Evolutionary conservation across 768 basidiomycete genomes (phyloP).

Genomic region (Sporobolomyces pararoseus): DNA sequence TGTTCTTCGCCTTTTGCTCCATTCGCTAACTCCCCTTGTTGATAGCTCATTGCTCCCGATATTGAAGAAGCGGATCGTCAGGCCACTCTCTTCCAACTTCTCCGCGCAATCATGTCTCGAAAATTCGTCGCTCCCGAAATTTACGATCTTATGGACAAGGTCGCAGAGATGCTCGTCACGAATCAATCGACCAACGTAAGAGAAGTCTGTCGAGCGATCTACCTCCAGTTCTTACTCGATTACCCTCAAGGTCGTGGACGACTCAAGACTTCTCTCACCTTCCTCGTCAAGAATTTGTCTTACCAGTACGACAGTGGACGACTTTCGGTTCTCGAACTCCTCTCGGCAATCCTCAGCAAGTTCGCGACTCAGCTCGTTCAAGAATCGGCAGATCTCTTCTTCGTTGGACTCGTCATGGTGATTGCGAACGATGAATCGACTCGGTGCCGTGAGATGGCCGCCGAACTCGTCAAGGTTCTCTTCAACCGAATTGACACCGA

Average conservation of each 20-base stretch:
- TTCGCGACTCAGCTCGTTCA: conserved; percentile 69
- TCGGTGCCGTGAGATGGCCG: conserved; percentile 83
- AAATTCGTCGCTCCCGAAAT: conserved; percentile 93
- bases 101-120: conserved; percentile 83
- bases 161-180: conserved; percentile 87
- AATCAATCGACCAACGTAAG: conserved; percentile 86
- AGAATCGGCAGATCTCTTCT: conserved; percentile 83
- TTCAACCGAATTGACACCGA: conserved; percentile 65
- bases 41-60: conserved; percentile 76
- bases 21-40: neutral
- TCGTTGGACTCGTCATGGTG: conserved; percentile 85
- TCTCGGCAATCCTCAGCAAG: conserved; percentile 77
- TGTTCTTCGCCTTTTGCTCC: neutral
- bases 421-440: conserved; percentile 89
- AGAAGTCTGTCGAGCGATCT: conserved; percentile 79
- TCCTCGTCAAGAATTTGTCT: conserved; percentile 84
- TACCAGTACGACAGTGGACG: conserved; percentile 88
- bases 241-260: conserved; percentile 95
- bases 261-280: conserved; percentile 78
- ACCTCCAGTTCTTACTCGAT: conserved; percentile 91
- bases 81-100: conserved; percentile 75
- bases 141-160: conserved; percentile 92
- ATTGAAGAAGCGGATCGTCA: conserved; percentile 85
- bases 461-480: conserved; percentile 72
- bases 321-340: conserved; percentile 85